These are phyloP conservation scores for Drechmeria coniospora DNA, from an alignment of 2,329 filamentous ascomycete genomes.

Conservation along the genomic window DNA sequence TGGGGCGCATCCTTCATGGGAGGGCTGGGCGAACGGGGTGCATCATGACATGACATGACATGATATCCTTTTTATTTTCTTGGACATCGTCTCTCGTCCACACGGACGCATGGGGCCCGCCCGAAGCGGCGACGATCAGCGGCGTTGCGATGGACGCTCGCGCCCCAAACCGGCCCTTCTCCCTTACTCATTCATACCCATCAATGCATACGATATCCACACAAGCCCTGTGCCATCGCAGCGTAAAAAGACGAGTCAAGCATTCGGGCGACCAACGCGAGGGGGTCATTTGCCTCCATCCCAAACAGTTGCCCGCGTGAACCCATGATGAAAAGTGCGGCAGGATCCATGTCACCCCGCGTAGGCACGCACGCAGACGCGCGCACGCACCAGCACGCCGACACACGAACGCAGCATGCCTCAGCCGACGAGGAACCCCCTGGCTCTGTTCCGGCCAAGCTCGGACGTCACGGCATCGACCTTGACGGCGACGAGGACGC, in stretches of 20 bases:
- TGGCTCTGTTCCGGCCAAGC: conserved; percentile 46
- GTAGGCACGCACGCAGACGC: not conserved
- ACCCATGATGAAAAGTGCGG: too few relatives aligned
- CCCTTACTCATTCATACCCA: not conserved
- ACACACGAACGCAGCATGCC: not conserved
- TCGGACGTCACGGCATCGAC: conserved; percentile 57
- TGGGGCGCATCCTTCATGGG: conserved; percentile 4
- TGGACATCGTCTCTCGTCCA: not conserved
- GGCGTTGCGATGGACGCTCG: too few relatives aligned
- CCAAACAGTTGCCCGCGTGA: too few relatives aligned
- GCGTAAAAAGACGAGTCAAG: too few relatives aligned
- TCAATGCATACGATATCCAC: not conserved
- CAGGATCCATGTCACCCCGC: not conserved
- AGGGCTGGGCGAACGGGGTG: conserved; percentile 10
- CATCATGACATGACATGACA: conserved; percentile 1
- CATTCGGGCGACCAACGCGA: too few relatives aligned
- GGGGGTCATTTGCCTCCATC: too few relatives aligned
- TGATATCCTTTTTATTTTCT: not conserved
- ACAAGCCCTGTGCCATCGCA: too few relatives aligned
- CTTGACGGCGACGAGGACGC: conserved; percentile 60
- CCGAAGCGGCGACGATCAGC: too few relatives aligned
- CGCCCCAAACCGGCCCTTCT: too few relatives aligned
- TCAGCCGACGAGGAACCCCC: conserved; percentile 41
- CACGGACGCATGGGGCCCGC: too few relatives aligned
- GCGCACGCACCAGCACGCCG: not conserved